phyloP scores from a whole-genome alignment of 2,329 filamentous ascomycete genomes.

The Fusarium subtropicale region DNA sequence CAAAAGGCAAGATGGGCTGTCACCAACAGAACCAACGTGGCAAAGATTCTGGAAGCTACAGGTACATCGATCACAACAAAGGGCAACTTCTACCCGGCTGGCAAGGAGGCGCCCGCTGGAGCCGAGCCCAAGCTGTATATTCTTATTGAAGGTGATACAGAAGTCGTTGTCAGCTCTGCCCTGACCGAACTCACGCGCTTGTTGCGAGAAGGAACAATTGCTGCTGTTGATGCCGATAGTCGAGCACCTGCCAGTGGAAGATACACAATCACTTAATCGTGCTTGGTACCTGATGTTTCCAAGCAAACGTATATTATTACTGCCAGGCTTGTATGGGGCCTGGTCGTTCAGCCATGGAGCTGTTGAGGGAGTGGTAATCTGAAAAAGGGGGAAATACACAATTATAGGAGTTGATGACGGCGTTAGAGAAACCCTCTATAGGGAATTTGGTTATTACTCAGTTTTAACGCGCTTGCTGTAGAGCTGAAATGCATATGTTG shows the following conservation, averaged over 20 bases:
- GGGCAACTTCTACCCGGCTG: constrained; percentile 86
- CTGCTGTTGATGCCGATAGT: constrained; percentile 86
- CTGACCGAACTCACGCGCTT: constrained; percentile 90
- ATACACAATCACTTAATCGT: constrained; percentile 83
- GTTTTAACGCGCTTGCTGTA: neutral
- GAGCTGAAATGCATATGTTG: neutral
- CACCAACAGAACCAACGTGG: constrained; percentile 97
- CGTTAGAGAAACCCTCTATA: neutral
- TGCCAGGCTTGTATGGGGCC: neutral
- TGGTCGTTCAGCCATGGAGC: constrained; percentile 8
- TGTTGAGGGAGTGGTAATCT: neutral
- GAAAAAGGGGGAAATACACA: constrained; percentile 17
- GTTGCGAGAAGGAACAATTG: constrained; percentile 89
- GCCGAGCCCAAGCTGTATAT: constrained; percentile 97
- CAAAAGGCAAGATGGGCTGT: constrained; percentile 99
- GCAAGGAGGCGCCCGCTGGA: constrained; percentile 80
- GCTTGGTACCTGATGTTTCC: neutral
- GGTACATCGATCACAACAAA: constrained; percentile 98
- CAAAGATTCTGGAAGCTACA: constrained; percentile 95
- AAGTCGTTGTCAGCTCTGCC: constrained; percentile 88
- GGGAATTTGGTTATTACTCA: constrained; percentile 13
- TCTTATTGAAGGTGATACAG: constrained; percentile 95
- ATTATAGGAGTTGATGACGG: constrained; percentile 37
- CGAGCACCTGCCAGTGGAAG: constrained; percentile 82
- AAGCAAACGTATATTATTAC: neutral